phyloP scores from a whole-genome alignment of 306 rosid species.

The Astragalus glycyphyllos region DNA sequence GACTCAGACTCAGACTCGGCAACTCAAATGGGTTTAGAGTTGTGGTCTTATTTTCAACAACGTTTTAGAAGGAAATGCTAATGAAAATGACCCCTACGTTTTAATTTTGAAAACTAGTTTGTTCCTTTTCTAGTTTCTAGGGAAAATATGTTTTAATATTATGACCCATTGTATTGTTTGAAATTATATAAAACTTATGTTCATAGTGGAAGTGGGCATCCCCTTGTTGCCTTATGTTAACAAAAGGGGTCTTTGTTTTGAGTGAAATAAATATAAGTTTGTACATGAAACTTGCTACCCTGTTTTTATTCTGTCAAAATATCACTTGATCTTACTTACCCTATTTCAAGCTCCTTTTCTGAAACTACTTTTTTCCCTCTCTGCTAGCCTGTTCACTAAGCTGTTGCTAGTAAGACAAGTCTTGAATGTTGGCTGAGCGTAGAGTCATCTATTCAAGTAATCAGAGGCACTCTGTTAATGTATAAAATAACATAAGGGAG shows the following conservation, averaged over 20 bases:
- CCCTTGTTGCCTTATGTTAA: background rate
- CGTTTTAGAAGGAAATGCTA: constrained; percentile 22
- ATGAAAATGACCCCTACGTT: constrained; percentile 25
- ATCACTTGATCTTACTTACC: background rate
- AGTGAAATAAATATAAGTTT: background rate
- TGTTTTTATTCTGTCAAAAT: background rate
- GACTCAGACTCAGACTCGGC: constrained; percentile 7
- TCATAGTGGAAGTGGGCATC: constrained; percentile 23
- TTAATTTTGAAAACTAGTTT: constrained; percentile 18
- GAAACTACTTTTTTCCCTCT: too few relatives aligned
- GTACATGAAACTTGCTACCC: background rate
- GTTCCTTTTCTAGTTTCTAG: background rate
- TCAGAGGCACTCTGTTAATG: background rate
- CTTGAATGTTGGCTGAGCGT: constrained; percentile 24
- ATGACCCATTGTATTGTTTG: background rate
- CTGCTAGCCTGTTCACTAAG: background rate
- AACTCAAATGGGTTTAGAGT: constrained; percentile 29
- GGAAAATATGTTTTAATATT: background rate
- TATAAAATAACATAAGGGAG: background rate
- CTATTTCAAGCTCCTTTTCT: background rate
- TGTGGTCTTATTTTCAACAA: constrained; percentile 33
- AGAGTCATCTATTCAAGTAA: constrained; percentile 25
- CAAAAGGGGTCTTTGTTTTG: background rate
- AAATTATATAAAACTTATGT: constrained; percentile 11
- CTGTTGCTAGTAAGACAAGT: background rate